Evolutionary conservation across 2,329 filamentous ascomycete genomes (phyloP).

Genomic region (Nannizzia gypsea): DNA sequence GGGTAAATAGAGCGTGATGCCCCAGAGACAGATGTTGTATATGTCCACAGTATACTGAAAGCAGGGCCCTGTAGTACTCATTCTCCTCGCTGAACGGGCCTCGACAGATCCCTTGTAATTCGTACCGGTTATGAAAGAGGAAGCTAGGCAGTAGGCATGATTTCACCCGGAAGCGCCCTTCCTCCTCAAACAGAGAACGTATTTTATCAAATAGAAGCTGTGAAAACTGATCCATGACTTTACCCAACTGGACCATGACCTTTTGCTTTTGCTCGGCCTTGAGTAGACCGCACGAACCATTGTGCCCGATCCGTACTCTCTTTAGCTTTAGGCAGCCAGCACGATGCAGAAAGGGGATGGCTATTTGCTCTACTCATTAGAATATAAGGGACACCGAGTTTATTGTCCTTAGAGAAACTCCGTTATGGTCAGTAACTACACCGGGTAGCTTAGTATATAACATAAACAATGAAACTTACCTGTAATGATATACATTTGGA

Average conservation of each 20-base stretch:
- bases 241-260: conserved; percentile 20
- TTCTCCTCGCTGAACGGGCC: conserved; percentile 16
- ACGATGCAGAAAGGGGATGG: conserved; percentile 13
- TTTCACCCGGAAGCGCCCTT: conserved; percentile 13
- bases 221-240: conserved; percentile 18
- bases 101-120: conserved; percentile 11
- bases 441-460: background rate
- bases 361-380: conserved; percentile 25
- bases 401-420: conserved; percentile 15
- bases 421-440: background rate
- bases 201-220: conserved; percentile 20
- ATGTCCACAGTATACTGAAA: conserved; percentile 16
- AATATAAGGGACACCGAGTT: conserved; percentile 24
- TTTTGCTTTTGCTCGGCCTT: conserved; percentile 1
- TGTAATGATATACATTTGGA: conserved; percentile 21
- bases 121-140: conserved; percentile 14
- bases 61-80: conserved; percentile 16
- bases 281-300: no score
- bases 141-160: conserved; percentile 17
- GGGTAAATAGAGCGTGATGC: conserved; percentile 9
- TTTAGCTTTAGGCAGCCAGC: background rate
- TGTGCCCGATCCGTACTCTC: no score
- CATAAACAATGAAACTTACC: conserved; percentile 10
- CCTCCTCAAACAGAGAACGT: conserved; percentile 21
- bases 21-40: conserved; percentile 8